Conservation (phyloP, 495 filamentous ascomycete genomes). For the Lepidopterella palustris region DNA sequence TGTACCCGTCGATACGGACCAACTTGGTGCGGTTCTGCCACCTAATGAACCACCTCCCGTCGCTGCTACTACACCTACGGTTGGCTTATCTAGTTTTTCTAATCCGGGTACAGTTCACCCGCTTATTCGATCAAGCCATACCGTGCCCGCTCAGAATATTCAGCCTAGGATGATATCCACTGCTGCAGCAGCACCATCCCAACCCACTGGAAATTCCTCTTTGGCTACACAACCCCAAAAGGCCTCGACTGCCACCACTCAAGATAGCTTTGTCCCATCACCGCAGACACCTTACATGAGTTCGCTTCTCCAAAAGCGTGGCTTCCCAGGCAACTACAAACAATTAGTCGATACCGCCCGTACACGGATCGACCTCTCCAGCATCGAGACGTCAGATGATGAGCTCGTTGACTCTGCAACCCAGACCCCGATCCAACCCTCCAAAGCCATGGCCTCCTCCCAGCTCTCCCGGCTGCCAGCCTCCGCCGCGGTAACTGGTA, state of each 20-base stretch:
- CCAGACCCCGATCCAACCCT: constrained; percentile 6
- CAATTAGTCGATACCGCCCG: constrained; percentile 22
- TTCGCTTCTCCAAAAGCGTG: constrained; percentile 57
- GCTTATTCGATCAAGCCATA: constrained; percentile 19
- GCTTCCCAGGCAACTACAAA: constrained; percentile 40
- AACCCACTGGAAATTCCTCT: not conserved
- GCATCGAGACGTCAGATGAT: constrained; percentile 22
- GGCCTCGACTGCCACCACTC: not conserved
- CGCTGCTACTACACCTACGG: constrained; percentile 13
- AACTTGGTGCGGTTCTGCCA: constrained; percentile 20
- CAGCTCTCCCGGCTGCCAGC: constrained; percentile 21
- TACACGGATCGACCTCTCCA: constrained; percentile 15
- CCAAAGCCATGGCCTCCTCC: constrained; percentile 7
- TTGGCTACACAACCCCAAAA: constrained; percentile 13
- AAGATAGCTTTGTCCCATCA: constrained; percentile 49
- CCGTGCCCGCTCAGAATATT: constrained; percentile 20
- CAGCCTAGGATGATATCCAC: constrained; percentile 5
- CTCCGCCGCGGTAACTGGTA: constrained; percentile 8
- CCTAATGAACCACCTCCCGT: constrained; percentile 14
- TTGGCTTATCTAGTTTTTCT: constrained; percentile 11
- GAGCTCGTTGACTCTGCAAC: too few relatives aligned
- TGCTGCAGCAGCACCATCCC: constrained; percentile 3
- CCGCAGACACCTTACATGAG: constrained; percentile 71
- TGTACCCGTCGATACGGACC: constrained; percentile 58
- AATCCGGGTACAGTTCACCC: constrained; percentile 24